Percentiles rank a stretch among this genome's conserved stretches.
phyloP scores from a whole-genome alignment of 495 filamentous ascomycete species.

The Penicillium salamii region DNA sequence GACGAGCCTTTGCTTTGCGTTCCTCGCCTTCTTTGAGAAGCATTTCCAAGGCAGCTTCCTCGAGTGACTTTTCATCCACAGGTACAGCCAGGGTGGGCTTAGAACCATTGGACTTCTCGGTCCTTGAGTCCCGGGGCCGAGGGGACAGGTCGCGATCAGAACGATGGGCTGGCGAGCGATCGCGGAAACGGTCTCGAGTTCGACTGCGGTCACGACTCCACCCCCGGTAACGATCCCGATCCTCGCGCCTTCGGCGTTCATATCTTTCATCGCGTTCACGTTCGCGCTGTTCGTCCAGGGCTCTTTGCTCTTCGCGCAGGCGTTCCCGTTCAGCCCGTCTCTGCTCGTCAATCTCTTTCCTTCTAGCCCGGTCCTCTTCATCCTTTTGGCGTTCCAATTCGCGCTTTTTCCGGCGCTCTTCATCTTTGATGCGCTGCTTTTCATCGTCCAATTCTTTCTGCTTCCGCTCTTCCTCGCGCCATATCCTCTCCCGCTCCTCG shows the following conservation, averaged over 20 bases:
- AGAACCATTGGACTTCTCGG: conserved; percentile 43
- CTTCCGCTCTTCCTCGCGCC: conserved; percentile 61
- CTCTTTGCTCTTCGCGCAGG: conserved; percentile 49
- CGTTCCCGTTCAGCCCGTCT: conserved; percentile 57
- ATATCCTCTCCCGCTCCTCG: conserved; percentile 60
- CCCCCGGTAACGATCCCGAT: conserved; percentile 44
- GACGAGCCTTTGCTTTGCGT: conserved; percentile 55
- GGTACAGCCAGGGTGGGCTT: conserved; percentile 36
- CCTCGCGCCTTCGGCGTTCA: conserved; percentile 45
- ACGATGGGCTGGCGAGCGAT: conserved; percentile 35
- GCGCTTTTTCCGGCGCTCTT: conserved; percentile 63
- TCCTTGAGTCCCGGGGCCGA: conserved; percentile 34
- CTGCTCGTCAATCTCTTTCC: conserved; percentile 50
- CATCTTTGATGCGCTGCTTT: conserved; percentile 58
- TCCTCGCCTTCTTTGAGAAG: conserved; percentile 60
- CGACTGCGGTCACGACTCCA: conserved; percentile 40
- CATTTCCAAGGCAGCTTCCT: conserved; percentile 53
- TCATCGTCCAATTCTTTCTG: conserved; percentile 64
- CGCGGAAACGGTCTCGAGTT: conserved; percentile 34
- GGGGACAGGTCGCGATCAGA: conserved; percentile 40
- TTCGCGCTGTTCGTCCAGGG: conserved; percentile 50
- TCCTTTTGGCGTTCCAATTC: conserved; percentile 60
- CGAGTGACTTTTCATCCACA: conserved; percentile 56
- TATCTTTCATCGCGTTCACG: conserved; percentile 54
- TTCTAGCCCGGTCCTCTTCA: conserved; percentile 53